Base-by-base conservation (phyloP, 192 early-diverging fungal species). In the Cladochytrium replicatum region DNA sequence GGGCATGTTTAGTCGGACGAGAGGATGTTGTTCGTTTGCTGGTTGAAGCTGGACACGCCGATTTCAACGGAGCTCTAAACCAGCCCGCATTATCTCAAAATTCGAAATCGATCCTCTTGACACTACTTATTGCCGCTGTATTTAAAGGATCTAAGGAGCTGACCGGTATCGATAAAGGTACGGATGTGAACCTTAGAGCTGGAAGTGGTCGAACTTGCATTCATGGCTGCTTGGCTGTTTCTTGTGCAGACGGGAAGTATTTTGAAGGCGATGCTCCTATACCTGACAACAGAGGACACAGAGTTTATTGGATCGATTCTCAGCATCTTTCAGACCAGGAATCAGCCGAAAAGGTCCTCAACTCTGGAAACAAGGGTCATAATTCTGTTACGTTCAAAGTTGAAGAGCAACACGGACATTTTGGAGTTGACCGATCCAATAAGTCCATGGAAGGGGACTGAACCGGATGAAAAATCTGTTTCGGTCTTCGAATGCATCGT, bases 221-320 rank as follows among this genome's bases (percentile, higher is more conserved):
- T 75, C 1, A 75, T 75, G 73, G 73, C 73, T 2, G 60, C 60
- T 11, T 75, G 69, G 68, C 56, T 59, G 50, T 3, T 2, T 19
- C n/a, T 37, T 4, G 34, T 26, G 9, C 34, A 46, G 4, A 29
- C 11, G 31, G 28, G 29, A 17, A 19, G 11, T 32, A 11, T 37
- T 7, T 26, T 28, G 44, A 28, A 46, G 44, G 34, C 9, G 8
- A 39, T 11, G 47, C 4, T 8, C 54, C 44, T 23, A 58, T 11
- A n/a, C 22, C 22, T 8, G 23, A 8, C 48, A 29, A 31, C 4
- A n/a, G 1, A 15, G 65, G 34, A 37, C 17, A 13, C 17, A 17
- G 34, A 37, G 13, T 37, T 13, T 37, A 13, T 37, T 17, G 17
- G 34, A 37, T 13, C 13, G 13, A 37, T 37, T n/a, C n/a, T n/a